Evolutionary conservation across 176 grass and related monocot genomes (phyloP).

Genomic region (Zizania latifolia): DNA sequence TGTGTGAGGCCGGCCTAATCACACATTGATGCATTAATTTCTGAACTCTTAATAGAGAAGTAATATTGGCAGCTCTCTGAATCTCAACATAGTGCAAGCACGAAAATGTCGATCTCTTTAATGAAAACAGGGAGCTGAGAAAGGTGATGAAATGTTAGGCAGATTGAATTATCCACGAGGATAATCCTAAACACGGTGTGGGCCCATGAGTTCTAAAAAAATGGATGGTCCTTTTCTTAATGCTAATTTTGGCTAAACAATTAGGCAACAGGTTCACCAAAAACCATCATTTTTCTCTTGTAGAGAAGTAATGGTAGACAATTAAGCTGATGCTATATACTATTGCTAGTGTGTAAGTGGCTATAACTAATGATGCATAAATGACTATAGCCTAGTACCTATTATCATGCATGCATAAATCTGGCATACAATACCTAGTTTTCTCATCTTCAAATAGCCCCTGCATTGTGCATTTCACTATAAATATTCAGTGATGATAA

Average conservation of each 20-base stretch:
- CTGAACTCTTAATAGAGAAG: not conserved
- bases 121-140: not conserved
- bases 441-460: not conserved
- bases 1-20: not conserved
- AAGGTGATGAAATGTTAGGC: slow-evolving; percentile 30
- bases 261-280: too few relatives aligned
- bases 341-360: not conserved
- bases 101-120: slow-evolving; percentile 5
- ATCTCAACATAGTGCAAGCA: slow-evolving; percentile 27
- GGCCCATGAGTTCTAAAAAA: not conserved
- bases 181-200: not conserved
- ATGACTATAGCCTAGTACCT: slow-evolving; percentile 15
- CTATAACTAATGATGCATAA: slow-evolving; percentile 9
- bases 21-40: not conserved
- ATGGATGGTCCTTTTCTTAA: not conserved
- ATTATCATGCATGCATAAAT: slow-evolving; percentile 8
- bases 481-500: not conserved
- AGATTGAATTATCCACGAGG: slow-evolving; percentile 39
- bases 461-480: not conserved
- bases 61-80: slow-evolving; percentile 1
- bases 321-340: not conserved
- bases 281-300: too few relatives aligned
- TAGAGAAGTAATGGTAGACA: too few relatives aligned
- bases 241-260: slow-evolving; percentile 26
- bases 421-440: slow-evolving; percentile 8